Percentiles rank a stretch among this genome's conserved stretches.
These are phyloP conservation scores for Coffea canephora DNA, from an alignment of 257 asterid genomes.

Conservation along the genomic window DNA sequence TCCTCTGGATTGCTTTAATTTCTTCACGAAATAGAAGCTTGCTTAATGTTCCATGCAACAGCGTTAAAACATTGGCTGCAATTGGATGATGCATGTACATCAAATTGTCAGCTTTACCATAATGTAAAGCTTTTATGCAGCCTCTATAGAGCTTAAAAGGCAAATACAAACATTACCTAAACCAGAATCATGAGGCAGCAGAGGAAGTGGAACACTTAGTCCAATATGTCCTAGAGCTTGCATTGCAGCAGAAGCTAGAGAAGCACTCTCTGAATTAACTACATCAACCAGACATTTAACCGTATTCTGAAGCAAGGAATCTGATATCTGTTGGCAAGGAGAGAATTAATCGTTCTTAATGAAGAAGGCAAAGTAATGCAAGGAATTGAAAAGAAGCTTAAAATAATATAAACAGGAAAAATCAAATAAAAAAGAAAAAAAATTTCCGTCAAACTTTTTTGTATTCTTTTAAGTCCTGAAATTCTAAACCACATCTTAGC, in stretches of 20 bases:
- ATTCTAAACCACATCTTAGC: background rate
- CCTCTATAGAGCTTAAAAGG: constrained; percentile 5
- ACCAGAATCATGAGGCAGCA: constrained; percentile 52
- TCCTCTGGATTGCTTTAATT: constrained; percentile 78
- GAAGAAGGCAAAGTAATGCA: background rate
- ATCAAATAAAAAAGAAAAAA: background rate
- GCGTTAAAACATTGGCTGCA: constrained; percentile 65
- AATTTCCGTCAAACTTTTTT: too few species aligned
- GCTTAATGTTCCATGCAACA: constrained; percentile 55
- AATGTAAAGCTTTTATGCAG: background rate
- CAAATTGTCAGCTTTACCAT: background rate
- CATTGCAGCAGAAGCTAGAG: constrained; percentile 86
- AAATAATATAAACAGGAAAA: background rate
- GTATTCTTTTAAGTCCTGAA: background rate
- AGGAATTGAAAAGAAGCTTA: too few species aligned
- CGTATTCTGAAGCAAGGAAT: constrained; percentile 64
- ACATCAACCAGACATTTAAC: constrained; percentile 73
- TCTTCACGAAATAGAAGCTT: constrained; percentile 87
- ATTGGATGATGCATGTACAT: constrained; percentile 17
- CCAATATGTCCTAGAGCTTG: constrained; percentile 98
- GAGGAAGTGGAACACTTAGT: constrained; percentile 71
- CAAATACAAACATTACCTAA: constrained; percentile 48
- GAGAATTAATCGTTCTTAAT: background rate
- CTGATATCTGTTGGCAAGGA: constrained; percentile 56
- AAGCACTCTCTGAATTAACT: constrained; percentile 56